Evolutionary conservation across 192 early-diverging fungal species (phyloP).

Genomic region (Coemansia sp.): DNA sequence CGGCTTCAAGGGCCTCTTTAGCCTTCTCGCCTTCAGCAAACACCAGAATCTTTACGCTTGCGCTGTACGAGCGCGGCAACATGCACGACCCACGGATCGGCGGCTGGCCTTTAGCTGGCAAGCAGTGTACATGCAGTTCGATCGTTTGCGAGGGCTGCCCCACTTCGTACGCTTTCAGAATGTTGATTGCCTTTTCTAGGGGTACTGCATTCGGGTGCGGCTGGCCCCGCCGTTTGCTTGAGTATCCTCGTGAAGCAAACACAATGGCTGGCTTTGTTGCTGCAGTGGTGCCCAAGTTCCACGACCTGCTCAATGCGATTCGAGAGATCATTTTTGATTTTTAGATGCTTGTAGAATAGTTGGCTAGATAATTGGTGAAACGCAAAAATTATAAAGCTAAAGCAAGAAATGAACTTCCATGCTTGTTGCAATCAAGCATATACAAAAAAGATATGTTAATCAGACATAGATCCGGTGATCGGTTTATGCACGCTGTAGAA

Average conservation of each 20-base stretch:
- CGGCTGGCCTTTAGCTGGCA: constrained; percentile 73
- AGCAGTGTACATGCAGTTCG: constrained; percentile 70
- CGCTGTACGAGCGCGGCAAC: constrained; percentile 65
- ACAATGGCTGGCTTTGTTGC: neutral
- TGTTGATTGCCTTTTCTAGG: constrained; percentile 51
- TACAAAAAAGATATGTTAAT: neutral
- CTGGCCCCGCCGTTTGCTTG: constrained; percentile 16
- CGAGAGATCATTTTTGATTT: neutral
- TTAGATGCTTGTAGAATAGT: no score
- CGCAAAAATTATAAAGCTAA: neutral
- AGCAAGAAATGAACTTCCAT: neutral
- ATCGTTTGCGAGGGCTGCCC: constrained; percentile 63
- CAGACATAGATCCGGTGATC: neutral
- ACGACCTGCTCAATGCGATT: neutral
- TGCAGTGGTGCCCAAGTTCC: neutral
- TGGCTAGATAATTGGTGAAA: neutral
- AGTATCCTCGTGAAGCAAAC: neutral
- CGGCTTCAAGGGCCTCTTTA: constrained; percentile 75
- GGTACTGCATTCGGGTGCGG: constrained; percentile 56
- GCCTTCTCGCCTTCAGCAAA: constrained; percentile 88
- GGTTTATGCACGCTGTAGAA: no score
- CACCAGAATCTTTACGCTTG: constrained; percentile 61
- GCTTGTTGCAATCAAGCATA: neutral
- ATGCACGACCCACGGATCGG: constrained; percentile 79
- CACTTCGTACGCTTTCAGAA: constrained; percentile 67